Percentiles rank a stretch among this genome's conserved stretches.
Evolutionary conservation across 306 rosid genomes (phyloP).

Genomic region (Herpetospermum pedunculosum): DNA sequence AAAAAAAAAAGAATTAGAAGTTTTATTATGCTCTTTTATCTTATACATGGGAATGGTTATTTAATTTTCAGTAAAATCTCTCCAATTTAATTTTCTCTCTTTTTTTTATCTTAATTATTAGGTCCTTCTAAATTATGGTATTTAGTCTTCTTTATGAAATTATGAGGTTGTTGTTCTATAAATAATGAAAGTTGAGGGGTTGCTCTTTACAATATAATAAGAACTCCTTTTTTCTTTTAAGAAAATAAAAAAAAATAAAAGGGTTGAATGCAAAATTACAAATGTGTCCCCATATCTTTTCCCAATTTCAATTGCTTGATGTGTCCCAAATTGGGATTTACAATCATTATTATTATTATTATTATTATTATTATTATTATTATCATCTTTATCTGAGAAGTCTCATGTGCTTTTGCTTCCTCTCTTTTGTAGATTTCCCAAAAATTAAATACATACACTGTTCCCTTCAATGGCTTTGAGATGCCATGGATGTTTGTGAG

Average conservation of each 20-base stretch:
- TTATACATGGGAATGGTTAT: constrained; percentile 43
- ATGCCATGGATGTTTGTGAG: constrained; percentile 4
- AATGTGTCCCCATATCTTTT: background rate
- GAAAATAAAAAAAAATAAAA: background rate
- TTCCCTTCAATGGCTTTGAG: background rate
- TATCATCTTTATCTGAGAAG: background rate
- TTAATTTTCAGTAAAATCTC: constrained; percentile 6
- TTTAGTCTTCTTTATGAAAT: background rate
- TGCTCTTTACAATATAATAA: background rate
- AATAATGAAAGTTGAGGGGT: background rate
- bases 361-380: background rate
- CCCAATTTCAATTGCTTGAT: background rate
- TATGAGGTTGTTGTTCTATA: background rate
- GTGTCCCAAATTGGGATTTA: background rate
- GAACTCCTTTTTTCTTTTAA: background rate
- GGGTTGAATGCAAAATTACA: background rate
- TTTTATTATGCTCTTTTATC: constrained; percentile 17
- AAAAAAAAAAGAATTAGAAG: background rate
- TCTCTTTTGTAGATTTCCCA: constrained; percentile 7
- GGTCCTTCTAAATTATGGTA: background rate
- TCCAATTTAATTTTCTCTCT: background rate
- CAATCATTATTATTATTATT: background rate
- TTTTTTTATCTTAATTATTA: background rate
- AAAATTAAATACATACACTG: background rate
- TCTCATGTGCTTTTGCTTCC: constrained; percentile 2